phyloP scores from a whole-genome alignment of 192 early-diverging fungal species.

The Haplosporangium gracile region DNA sequence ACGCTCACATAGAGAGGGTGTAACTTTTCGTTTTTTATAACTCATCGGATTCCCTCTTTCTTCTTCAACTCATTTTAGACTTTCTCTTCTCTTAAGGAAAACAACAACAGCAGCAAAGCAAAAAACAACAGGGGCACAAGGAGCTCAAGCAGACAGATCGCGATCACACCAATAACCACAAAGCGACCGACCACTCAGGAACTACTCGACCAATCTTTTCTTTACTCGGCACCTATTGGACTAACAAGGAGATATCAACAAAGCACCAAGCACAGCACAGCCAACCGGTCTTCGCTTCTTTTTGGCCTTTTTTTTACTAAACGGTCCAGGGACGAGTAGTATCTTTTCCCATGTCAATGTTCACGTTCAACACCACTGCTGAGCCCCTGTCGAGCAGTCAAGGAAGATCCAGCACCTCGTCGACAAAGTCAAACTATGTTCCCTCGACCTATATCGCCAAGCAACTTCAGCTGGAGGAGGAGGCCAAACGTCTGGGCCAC shows the following conservation, averaged over 20 bases:
- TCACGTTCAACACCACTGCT: slow-evolving; percentile 35
- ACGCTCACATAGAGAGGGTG: not conserved
- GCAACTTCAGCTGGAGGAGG: slow-evolving; percentile 27
- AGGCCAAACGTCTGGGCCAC: slow-evolving; percentile 13
- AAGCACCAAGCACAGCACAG: not conserved
- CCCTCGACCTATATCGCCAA: slow-evolving; percentile 41
- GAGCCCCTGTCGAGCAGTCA: slow-evolving; percentile 20
- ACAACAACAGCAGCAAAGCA: not conserved
- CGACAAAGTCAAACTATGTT: slow-evolving; percentile 25
- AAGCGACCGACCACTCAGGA: not conserved
- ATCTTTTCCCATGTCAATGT: slow-evolving; percentile 15
- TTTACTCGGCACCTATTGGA: not conserved
- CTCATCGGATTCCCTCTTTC: not conserved
- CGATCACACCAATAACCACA: not conserved
- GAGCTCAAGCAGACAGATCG: not conserved
- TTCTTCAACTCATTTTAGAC: not conserved
- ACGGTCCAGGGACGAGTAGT: not conserved
- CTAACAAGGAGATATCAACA: not conserved
- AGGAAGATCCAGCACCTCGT: slow-evolving; percentile 10
- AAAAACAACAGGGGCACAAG: not conserved
- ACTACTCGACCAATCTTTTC: not conserved
- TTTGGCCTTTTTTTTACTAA: not conserved
- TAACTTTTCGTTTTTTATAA: not conserved
- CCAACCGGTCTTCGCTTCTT: not conserved
- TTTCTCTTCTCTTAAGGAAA: not conserved